A percentile compares a stretch with the other conserved stretches of the same genome.
phyloP scores from a whole-genome alignment of 176 grass and related monocot species.

The Oryza glumipatula region DNA sequence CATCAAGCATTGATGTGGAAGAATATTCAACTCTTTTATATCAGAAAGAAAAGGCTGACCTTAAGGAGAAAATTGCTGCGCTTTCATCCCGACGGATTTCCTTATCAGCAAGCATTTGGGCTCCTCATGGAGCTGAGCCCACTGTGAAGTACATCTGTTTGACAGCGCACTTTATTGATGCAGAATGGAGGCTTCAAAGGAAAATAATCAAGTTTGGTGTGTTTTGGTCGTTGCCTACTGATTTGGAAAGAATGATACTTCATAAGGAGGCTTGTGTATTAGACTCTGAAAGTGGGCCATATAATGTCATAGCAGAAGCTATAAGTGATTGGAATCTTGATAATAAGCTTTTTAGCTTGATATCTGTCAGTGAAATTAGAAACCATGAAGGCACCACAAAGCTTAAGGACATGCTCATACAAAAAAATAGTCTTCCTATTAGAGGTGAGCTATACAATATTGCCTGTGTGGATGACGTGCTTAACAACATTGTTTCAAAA shows the following conservation, averaged over 20 bases:
- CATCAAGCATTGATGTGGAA: constrained; percentile 55
- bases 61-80: constrained; percentile 57
- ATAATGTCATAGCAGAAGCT: constrained; percentile 56
- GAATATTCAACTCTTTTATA: constrained; percentile 53
- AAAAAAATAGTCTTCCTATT: constrained; percentile 44
- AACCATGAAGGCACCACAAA: constrained; percentile 19
- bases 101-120: constrained; percentile 54
- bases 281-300: constrained; percentile 45
- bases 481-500: constrained; percentile 47
- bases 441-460: constrained; percentile 54
- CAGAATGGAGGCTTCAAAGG: constrained; percentile 57
- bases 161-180: constrained; percentile 50
- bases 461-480: constrained; percentile 48
- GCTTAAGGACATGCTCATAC: constrained; percentile 46
- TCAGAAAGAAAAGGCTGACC: constrained; percentile 60
- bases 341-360: constrained; percentile 49
- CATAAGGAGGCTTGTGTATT: constrained; percentile 45
- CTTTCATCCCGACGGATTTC: constrained; percentile 45
- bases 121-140: constrained; percentile 43
- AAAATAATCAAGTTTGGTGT: constrained; percentile 64
- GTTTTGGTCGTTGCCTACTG: constrained; percentile 40
- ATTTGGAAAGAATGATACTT: constrained; percentile 56
- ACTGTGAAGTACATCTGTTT: constrained; percentile 55
- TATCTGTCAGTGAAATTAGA: constrained; percentile 45
- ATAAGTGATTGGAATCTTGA: constrained; percentile 69